A percentile compares a stretch with the other conserved stretches of the same genome.
These are phyloP conservation scores for Choanephora cucurbitarum DNA, from an alignment of 371 early-diverging fungal species.

Conservation along the genomic window DNA sequence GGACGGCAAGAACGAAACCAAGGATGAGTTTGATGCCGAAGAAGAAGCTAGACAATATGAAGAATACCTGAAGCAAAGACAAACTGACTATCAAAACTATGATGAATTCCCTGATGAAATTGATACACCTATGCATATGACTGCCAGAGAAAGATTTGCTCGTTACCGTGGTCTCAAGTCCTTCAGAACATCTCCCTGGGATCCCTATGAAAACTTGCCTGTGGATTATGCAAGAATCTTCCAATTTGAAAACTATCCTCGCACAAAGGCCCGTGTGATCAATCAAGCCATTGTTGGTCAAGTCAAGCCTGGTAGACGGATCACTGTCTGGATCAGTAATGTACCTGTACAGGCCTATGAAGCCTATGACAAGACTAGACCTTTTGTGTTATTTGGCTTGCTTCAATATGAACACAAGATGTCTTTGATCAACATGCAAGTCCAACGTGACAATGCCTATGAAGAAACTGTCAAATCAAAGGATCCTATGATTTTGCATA, in stretches of 20 bases:
- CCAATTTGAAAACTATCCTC: slow-evolving; percentile 86
- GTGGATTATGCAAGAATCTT: slow-evolving; percentile 93
- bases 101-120: slow-evolving; percentile 95
- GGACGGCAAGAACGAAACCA: slow-evolving; percentile 50
- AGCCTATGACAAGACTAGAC: slow-evolving; percentile 53
- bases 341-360: slow-evolving; percentile 67
- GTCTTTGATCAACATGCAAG: slow-evolving; percentile 81
- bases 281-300: slow-evolving; percentile 59
- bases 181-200: slow-evolving; percentile 95
- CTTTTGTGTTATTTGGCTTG: slow-evolving; percentile 81
- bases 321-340: slow-evolving; percentile 68
- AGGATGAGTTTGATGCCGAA: slow-evolving; percentile 47
- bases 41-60: slow-evolving; percentile 57
- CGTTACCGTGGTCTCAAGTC: slow-evolving; percentile 94
- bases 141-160: slow-evolving; percentile 86
- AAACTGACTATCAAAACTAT: slow-evolving; percentile 71
- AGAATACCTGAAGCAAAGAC: slow-evolving; percentile 72
- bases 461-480: slow-evolving; percentile 76
- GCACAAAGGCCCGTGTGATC: slow-evolving; percentile 75
- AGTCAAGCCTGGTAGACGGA: slow-evolving; percentile 62
- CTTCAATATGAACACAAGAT: slow-evolving; percentile 94
- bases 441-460: slow-evolving; percentile 73
- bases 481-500: slow-evolving; percentile 84
- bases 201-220: slow-evolving; percentile 96
- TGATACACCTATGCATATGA: slow-evolving; percentile 85